These are phyloP conservation scores for Artemisia argyi DNA, from an alignment of 129 eudicot species.

Conservation along the genomic window DNA sequence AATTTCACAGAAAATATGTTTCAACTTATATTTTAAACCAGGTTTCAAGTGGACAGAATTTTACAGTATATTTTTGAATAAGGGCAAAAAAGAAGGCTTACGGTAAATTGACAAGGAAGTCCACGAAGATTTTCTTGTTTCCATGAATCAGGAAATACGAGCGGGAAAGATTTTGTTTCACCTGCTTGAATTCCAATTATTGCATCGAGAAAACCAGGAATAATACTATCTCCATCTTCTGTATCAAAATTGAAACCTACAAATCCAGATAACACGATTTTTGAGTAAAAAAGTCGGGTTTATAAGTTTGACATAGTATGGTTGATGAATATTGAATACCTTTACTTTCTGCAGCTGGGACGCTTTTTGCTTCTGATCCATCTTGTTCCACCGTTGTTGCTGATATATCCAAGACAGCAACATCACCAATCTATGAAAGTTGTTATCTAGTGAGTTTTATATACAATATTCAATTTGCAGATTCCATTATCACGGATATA, in stretches of 20 bases:
- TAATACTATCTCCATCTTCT: conserved; percentile 79
- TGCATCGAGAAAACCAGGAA: conserved; percentile 87
- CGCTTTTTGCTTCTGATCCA: conserved; percentile 61
- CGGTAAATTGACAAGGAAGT: conserved; percentile 86
- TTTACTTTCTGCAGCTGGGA: conserved; percentile 97
- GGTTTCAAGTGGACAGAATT: background rate
- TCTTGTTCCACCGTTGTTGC: conserved; percentile 80
- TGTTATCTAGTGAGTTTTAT: conserved; percentile 12
- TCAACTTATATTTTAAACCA: background rate
- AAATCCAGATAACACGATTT: conserved; percentile 12
- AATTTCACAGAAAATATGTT: background rate
- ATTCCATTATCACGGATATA: background rate
- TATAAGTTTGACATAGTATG: background rate
- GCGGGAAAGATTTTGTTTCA: conserved; percentile 89
- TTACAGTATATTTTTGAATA: too few relatives aligned
- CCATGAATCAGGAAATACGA: conserved; percentile 91
- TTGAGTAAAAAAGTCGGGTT: background rate
- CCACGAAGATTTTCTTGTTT: conserved; percentile 90
- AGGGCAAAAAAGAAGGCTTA: conserved; percentile 31
- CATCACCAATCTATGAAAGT: conserved; percentile 81
- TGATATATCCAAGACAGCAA: conserved; percentile 86
- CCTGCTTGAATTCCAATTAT: conserved; percentile 77
- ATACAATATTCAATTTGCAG: background rate
- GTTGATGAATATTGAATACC: conserved; percentile 45
- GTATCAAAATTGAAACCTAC: conserved; percentile 92